Percentiles rank a stretch among this genome's conserved stretches.
Conservation (phyloP, 495 filamentous ascomycete species). For the Amphirosellinia nigrospora region DNA sequence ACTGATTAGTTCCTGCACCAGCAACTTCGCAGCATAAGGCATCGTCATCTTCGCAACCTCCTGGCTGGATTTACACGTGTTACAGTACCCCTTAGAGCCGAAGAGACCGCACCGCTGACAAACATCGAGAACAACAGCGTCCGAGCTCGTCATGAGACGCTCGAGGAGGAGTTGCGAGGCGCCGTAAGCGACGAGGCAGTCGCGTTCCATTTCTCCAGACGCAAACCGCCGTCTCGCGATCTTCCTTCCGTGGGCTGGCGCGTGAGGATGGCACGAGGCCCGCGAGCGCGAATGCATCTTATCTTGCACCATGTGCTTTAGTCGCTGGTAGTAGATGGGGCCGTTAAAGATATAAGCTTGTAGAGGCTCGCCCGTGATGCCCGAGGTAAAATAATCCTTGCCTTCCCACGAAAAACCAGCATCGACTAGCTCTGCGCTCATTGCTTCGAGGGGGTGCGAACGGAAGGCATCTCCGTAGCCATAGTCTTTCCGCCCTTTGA, state of each 20-base stretch:
- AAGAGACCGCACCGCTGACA: slow-evolving; percentile 93
- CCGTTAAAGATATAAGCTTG: slow-evolving; percentile 98
- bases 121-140: slow-evolving; percentile 88
- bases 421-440: slow-evolving; percentile 81
- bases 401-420: slow-evolving; percentile 94
- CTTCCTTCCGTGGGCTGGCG: slow-evolving; percentile 97
- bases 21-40: slow-evolving; percentile 97
- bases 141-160: slow-evolving; percentile 90
- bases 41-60: slow-evolving; percentile 89
- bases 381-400: slow-evolving; percentile 93
- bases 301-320: slow-evolving; percentile 99
- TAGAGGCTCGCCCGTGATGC: slow-evolving; percentile 91
- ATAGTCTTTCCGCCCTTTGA: slow-evolving; percentile 76
- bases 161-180: slow-evolving; percentile 91
- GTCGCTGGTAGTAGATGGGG: slow-evolving; percentile 98
- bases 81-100: slow-evolving; percentile 92
- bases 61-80: slow-evolving; percentile 81
- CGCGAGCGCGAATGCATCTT: slow-evolving; percentile 97
- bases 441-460: slow-evolving; percentile 87
- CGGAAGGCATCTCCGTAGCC: slow-evolving; percentile 94
- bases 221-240: slow-evolving; percentile 87
- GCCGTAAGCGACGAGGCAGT: slow-evolving; percentile 95
- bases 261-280: slow-evolving; percentile 88
- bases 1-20: slow-evolving; percentile 94
- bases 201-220: slow-evolving; percentile 98